Evolutionary conservation across 768 basidiomycete species (phyloP).

Genomic region (Boletus rufocinnamomeus): DNA sequence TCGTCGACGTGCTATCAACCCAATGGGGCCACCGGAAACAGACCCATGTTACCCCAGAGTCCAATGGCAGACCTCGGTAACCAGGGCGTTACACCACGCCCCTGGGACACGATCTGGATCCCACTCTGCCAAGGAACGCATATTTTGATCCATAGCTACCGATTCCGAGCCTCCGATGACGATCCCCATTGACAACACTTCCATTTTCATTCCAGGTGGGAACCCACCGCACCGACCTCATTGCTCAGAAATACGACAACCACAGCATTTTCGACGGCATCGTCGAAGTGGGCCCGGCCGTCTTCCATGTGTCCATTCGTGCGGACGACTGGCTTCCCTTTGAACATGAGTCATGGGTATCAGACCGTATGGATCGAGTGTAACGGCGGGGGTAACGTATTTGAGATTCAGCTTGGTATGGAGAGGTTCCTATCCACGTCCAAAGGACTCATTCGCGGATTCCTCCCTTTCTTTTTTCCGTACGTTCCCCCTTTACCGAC

Average conservation of each 20-base stretch:
- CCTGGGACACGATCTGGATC: constrained; percentile 37
- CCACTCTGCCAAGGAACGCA: constrained; percentile 51
- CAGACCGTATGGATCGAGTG: constrained; percentile 55
- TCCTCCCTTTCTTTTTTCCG: too few relatives aligned
- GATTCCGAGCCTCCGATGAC: constrained; percentile 36
- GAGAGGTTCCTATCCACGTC: not conserved
- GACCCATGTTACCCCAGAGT: not conserved
- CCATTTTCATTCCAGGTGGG: constrained; percentile 56
- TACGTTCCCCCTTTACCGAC: too few relatives aligned
- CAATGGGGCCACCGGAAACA: not conserved
- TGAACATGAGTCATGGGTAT: constrained; percentile 54
- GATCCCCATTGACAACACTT: constrained; percentile 55
- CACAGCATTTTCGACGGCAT: constrained; percentile 36
- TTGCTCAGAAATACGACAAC: constrained; percentile 47
- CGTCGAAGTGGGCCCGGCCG: constrained; percentile 46
- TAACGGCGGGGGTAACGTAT: constrained; percentile 34
- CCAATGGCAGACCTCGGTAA: not conserved
- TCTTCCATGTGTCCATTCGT: constrained; percentile 53
- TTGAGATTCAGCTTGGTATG: constrained; percentile 59
- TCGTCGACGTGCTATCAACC: not conserved
- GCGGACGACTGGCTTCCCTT: constrained; percentile 40
- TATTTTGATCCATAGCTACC: not conserved
- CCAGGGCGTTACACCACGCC: constrained; percentile 44
- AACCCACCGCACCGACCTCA: constrained; percentile 40
- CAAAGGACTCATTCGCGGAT: not conserved